phyloP scores from a whole-genome alignment of 106 monocot species.

The Apostasia shenzhenica region DNA sequence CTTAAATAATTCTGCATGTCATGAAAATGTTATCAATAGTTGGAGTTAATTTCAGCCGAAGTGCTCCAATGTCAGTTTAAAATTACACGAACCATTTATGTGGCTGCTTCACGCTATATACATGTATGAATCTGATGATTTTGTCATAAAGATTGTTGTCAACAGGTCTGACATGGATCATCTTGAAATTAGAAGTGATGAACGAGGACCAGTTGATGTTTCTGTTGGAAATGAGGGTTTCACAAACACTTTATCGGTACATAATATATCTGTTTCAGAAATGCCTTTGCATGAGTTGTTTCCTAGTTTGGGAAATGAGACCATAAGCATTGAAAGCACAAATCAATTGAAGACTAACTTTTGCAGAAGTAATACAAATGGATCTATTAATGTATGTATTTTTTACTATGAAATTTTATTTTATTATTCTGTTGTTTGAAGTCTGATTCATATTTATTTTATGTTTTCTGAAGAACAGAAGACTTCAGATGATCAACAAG shows the following conservation, averaged over 20 bases:
- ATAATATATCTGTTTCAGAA: conserved; percentile 1
- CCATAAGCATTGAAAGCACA: background rate
- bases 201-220: background rate
- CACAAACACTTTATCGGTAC: background rate
- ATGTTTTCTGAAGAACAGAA: conserved; percentile 7
- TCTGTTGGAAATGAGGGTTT: background rate
- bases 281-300: background rate
- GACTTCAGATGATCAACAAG: conserved; percentile 4
- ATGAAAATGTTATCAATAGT: too few species aligned
- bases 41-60: too few species aligned
- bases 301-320: conserved; percentile 2
- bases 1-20: too few species aligned
- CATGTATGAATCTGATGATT: conserved; percentile 4
- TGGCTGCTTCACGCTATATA: too few species aligned
- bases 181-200: background rate
- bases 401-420: background rate
- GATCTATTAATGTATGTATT: background rate
- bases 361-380: conserved; percentile 1
- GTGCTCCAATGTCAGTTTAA: too few species aligned
- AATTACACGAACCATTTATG: too few species aligned
- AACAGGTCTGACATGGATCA: conserved; percentile 1
- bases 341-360: conserved; percentile 1
- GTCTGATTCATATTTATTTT: background rate
- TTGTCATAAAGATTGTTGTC: conserved; percentile 3
- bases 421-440: conserved; percentile 4